Percentiles rank a stretch among this genome's conserved stretches.
These are phyloP conservation scores for Epichloe hybrida DNA, from an alignment of 2,329 filamentous ascomycete genomes.

Conservation along the genomic window DNA sequence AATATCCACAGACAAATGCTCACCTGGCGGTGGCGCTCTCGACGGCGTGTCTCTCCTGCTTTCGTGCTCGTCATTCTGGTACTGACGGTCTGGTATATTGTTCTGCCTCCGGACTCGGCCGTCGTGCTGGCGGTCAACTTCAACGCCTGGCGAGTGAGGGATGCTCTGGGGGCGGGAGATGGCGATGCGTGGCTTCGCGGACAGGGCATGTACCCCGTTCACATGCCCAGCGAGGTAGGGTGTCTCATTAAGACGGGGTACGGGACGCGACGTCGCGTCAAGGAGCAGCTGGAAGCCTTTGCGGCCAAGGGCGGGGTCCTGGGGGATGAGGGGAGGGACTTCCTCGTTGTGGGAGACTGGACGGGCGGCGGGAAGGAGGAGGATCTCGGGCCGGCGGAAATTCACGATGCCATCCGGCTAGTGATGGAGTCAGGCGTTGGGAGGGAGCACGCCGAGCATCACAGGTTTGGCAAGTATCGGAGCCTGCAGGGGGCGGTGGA, in stretches of 20 bases:
- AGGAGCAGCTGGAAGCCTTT: slow-evolving; percentile 32
- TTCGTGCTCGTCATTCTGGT: slow-evolving; percentile 12
- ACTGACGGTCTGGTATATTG: slow-evolving; percentile 14
- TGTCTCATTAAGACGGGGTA: slow-evolving; percentile 43
- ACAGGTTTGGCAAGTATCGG: slow-evolving; percentile 27
- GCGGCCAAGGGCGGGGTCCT: slow-evolving; percentile 18
- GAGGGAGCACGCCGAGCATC: slow-evolving; percentile 14
- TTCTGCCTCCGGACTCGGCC: slow-evolving; percentile 21
- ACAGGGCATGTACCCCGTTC: slow-evolving; percentile 27
- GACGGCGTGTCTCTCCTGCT: slow-evolving; percentile 15
- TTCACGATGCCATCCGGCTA: slow-evolving; percentile 28
- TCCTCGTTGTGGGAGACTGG: slow-evolving; percentile 39
- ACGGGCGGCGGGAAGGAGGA: slow-evolving; percentile 19
- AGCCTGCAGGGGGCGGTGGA: slow-evolving; percentile 25
- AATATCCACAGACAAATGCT: slow-evolving; percentile 6
- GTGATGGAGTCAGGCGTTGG: slow-evolving; percentile 20
- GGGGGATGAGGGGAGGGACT: slow-evolving; percentile 24
- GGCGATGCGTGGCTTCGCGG: slow-evolving; percentile 29
- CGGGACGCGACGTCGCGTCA: slow-evolving; percentile 35
- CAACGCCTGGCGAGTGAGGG: slow-evolving; percentile 19
- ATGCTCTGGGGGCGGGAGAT: slow-evolving; percentile 16
- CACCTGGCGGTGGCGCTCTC: slow-evolving; percentile 15
- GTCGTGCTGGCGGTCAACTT: slow-evolving; percentile 21
- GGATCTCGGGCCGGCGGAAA: slow-evolving; percentile 19
- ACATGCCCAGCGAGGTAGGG: slow-evolving; percentile 32